Percentiles rank a stretch among this genome's conserved stretches.
phyloP scores from a whole-genome alignment of 768 basidiomycete species.

The Leccinum incarnatum region DNA sequence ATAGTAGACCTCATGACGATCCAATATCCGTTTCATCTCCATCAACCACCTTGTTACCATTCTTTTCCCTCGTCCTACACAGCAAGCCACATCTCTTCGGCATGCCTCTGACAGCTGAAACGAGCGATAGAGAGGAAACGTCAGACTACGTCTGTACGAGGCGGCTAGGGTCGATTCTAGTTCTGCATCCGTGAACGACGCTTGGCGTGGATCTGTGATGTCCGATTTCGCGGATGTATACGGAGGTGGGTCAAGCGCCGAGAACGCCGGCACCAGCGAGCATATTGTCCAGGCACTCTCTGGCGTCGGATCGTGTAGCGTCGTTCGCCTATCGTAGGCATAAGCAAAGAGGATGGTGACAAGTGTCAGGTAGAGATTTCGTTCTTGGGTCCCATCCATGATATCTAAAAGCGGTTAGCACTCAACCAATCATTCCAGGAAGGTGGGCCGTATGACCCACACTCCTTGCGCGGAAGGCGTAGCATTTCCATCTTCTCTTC shows the following conservation, averaged over 20 bases:
- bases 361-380: constrained; percentile 65
- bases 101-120: constrained; percentile 72
- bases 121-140: constrained; percentile 79
- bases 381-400: constrained; percentile 51
- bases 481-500: constrained; percentile 69
- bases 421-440: neutral
- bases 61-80: constrained; percentile 61
- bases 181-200: constrained; percentile 41
- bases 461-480: constrained; percentile 50
- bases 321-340: constrained; percentile 77
- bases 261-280: constrained; percentile 69
- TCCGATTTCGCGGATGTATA: constrained; percentile 31
- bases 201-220: constrained; percentile 1
- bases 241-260: constrained; percentile 77
- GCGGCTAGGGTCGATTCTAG: constrained; percentile 50
- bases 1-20: constrained; percentile 84
- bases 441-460: constrained; percentile 30
- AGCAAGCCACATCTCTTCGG: constrained; percentile 54
- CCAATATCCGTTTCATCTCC: constrained; percentile 69
- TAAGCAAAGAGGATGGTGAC: constrained; percentile 75
- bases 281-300: constrained; percentile 89
- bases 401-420: constrained; percentile 50
- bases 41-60: constrained; percentile 63
- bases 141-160: constrained; percentile 71
- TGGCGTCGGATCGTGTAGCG: constrained; percentile 74